Evolutionary conservation across 495 filamentous ascomycete species (phyloP).

Genomic region (Bacidia rubella): DNA sequence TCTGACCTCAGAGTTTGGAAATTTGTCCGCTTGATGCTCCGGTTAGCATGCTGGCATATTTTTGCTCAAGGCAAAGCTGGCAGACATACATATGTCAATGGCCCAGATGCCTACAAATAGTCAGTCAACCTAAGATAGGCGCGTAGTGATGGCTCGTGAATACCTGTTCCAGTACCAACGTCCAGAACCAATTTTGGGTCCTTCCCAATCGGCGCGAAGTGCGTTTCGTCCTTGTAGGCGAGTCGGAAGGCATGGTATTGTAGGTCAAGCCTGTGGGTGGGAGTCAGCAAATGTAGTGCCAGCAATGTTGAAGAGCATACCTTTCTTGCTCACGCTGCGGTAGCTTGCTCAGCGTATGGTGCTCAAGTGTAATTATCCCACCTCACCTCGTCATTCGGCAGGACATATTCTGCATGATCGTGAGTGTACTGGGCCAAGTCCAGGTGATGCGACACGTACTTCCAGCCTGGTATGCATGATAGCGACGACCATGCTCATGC

Average conservation of each 20-base stretch:
- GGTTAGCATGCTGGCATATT: background rate
- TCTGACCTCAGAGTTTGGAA: constrained; percentile 17
- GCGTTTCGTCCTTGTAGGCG: constrained; percentile 38
- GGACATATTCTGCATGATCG: constrained; percentile 7
- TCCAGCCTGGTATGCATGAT: constrained; percentile 10
- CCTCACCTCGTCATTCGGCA: constrained; percentile 17
- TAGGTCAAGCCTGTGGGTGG: constrained; percentile 46
- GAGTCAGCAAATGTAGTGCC: constrained; percentile 1
- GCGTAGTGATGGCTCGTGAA: background rate
- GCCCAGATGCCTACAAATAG: constrained; percentile 34
- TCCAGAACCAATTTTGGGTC: constrained; percentile 39
- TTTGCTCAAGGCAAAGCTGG: background rate
- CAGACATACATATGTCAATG: constrained; percentile 36
- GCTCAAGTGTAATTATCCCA: too few species aligned
- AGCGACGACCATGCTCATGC: constrained; percentile 15
- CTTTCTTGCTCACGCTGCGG: constrained; percentile 41
- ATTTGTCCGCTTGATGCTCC: constrained; percentile 15
- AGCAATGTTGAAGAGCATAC: background rate
- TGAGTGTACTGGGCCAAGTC: too few species aligned
- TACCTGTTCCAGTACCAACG: constrained; percentile 50
- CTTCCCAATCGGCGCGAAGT: constrained; percentile 33
- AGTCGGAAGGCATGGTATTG: constrained; percentile 46
- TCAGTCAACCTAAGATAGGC: background rate
- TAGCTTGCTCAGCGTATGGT: too few species aligned
- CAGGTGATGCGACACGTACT: background rate